Base-by-base conservation (phyloP, 2,329 filamentous ascomycete species). In the Helminthosporium solani region DNA sequence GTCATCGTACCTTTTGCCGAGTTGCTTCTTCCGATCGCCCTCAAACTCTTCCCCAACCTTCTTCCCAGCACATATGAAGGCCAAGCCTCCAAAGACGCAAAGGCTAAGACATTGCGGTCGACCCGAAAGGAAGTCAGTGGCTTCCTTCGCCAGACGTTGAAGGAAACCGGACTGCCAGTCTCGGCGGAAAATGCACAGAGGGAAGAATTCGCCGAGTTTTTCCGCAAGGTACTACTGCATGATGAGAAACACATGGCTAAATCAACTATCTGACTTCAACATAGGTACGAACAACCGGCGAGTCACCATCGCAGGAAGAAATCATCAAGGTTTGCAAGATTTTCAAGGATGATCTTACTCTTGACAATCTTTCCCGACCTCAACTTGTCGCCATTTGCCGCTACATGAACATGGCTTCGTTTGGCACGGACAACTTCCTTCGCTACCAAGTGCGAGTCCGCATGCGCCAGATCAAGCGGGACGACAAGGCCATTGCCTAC, bases 241-340 rank as follows among this genome's bases (percentile, higher is more conserved):
- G 12, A 12, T 31, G 3, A 14, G 12, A 19, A 7, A 12, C n/a
- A 33, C 6, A 27, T 3, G 7, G 7, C 21, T 14, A 28, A 7
- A 23, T 15, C 3, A 23, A 6, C 3, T 4, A 27, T 20, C 7
- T 52, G 66, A 28, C 63, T 52, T 7, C 35, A 18, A 36, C 3
- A 15, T 25, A 73, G 70, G 66, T 74, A 28, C 75, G 94, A 43
- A 85, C 89, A 15, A 96, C 92, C 1, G 94, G 92, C 54, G 92
- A 97, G 75, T 80, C 86, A 36, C 94, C 94, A 1, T 94, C 88
- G 3, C 82, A 85, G 43, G 82, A 91, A 56, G 94, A 99, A 67
- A 90, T 99, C 53, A 95, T 99, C 78, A 96, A 94, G 74, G 92
- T 99, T 53, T 97, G 94, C 84, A 95, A 96, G 79, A 87, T 95